Base-by-base conservation (phyloP, 2,329 filamentous ascomycete species). In the Colletotrichum lentis region DNA sequence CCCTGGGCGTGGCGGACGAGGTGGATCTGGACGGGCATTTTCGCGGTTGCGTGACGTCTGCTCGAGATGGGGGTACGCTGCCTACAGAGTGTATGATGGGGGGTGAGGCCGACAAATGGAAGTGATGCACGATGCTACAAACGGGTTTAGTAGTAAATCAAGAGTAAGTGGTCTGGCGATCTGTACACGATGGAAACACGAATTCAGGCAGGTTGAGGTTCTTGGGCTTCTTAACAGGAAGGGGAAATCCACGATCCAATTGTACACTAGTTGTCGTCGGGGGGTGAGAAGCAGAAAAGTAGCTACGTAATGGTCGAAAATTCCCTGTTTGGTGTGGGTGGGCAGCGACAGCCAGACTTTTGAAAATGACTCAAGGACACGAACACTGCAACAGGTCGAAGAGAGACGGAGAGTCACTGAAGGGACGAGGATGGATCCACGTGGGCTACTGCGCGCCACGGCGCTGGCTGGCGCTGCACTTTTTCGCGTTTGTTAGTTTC, bases 1-100 rank as follows among this genome's bases (percentile, higher is more conserved):
- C 93, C 94, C 80, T 93, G 84, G 14, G 90, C 91, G 77, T 93
- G 91, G 78, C 91, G 90, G 73, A 93, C 86, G 72, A 91, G 83
- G 77, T 91, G 87, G 71, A 92, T 81, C 50, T 83, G 86, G 31
- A 84, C 82, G 2, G 82, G 76, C 84, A 87, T 86, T 60, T 47
- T 75, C 31, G 41, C 27, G 39, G 39, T 61, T 35, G 31, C 31
- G 18, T 12, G 8, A 0, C 18, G 18, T 3, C 11, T 31, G 27
- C 8, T 54, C 20, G 37, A 31, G 37, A n/a, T 54, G 46, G 43
- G 24, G 39, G 11, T 49, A 18, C 43, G 35, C 46, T 6, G 49
- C 31, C 24, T 22, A 22, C 22, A 35, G 43, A 58, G 14, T 56
- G 31, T 39, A 37, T 50, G 35, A 18, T 50, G 16, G n/a, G 44